These are phyloP conservation scores for Pistacia atlantica DNA, from an alignment of 345 rosid species.

Conservation along the genomic window DNA sequence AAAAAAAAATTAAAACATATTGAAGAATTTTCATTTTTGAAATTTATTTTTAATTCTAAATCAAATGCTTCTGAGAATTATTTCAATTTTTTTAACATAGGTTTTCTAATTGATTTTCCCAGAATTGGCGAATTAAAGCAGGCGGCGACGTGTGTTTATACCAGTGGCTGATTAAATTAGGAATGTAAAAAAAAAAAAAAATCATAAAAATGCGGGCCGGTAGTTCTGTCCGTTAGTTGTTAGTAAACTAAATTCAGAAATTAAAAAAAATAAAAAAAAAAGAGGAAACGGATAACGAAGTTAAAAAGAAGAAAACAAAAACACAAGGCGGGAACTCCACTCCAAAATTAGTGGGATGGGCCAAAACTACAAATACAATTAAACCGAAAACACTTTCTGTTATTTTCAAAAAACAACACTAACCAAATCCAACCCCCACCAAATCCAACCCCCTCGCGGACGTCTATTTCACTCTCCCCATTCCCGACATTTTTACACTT, in stretches of 20 bases:
- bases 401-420: neutral
- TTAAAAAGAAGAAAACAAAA: constrained; percentile 8
- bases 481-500: neutral
- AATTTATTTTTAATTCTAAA: too few relatives aligned
- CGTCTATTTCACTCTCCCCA: neutral
- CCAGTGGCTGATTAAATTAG: too few relatives aligned
- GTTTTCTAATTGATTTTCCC: too few relatives aligned
- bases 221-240: neutral
- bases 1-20: too few relatives aligned
- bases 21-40: too few relatives aligned
- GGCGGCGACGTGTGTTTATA: too few relatives aligned
- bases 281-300: neutral
- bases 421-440: neutral
- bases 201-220: neutral
- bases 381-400: constrained; percentile 2
- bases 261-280: neutral
- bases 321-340: constrained; percentile 34
- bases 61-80: too few relatives aligned
- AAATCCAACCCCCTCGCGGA: neutral
- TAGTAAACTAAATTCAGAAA: neutral
- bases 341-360: constrained; percentile 30
- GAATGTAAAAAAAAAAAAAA: neutral
- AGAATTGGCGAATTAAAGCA: too few relatives aligned
- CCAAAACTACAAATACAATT: neutral
- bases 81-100: too few relatives aligned